Percentiles rank a stretch among this genome's conserved stretches.
These are phyloP conservation scores for Jackrogersella multiformis DNA, from an alignment of 495 filamentous ascomycete species.

Conservation along the genomic window DNA sequence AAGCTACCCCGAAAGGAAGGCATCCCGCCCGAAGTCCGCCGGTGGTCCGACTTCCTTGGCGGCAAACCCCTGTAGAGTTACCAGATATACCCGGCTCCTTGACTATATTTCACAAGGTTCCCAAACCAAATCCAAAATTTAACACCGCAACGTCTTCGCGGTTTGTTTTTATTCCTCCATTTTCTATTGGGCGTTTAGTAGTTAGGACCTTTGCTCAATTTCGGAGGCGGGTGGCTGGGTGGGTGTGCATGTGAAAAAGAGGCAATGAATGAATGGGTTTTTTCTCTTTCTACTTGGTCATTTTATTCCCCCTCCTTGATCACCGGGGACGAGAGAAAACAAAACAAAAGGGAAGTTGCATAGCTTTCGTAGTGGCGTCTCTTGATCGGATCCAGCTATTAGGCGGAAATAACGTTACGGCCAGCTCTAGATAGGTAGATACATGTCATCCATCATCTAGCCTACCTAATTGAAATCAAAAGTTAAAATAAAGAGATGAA, in stretches of 20 bases:
- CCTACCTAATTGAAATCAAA: neutral
- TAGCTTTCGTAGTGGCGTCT: neutral
- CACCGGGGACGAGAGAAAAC: neutral
- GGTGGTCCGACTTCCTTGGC: constrained; percentile 94
- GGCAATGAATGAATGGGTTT: neutral
- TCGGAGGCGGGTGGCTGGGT: neutral
- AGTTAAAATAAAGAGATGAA: constrained; percentile 8
- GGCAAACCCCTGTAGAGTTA: constrained; percentile 83
- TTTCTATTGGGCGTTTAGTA: constrained; percentile 11
- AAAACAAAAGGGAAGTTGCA: neutral
- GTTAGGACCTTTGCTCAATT: constrained; percentile 4
- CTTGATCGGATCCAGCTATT: neutral
- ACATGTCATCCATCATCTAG: neutral
- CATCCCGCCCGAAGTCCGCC: constrained; percentile 87
- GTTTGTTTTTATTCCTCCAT: no score
- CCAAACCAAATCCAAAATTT: neutral
- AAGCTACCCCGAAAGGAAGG: constrained; percentile 86
- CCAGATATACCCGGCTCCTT: constrained; percentile 8
- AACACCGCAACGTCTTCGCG: neutral
- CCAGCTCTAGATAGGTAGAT: constrained; percentile 2
- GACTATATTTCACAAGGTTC: no score
- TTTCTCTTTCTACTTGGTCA: neutral
- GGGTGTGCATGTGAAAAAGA: neutral
- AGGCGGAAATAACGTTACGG: no score
- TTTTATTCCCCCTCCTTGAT: neutral